Evolutionary conservation across 768 basidiomycete species (phyloP).

Genomic region (Exidia glandulosa): DNA sequence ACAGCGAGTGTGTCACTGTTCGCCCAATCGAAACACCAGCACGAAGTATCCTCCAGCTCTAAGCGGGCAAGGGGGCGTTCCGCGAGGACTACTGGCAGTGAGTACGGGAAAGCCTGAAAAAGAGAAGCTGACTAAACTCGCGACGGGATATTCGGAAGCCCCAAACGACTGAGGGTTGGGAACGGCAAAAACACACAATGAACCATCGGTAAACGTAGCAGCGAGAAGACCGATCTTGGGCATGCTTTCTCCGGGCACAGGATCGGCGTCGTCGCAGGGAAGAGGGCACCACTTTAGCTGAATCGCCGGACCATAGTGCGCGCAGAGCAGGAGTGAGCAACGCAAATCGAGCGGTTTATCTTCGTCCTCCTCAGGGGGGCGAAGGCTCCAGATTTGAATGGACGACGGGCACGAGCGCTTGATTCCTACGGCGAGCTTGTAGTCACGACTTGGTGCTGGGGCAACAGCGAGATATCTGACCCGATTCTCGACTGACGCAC

Average conservation of each 20-base stretch:
- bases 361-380: conserved; percentile 9
- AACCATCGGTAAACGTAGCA: conserved; percentile 81
- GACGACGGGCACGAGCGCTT: conserved; percentile 52
- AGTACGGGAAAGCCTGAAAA: background rate
- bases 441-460: conserved; percentile 52
- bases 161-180: conserved; percentile 60
- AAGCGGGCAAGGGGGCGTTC: conserved; percentile 56
- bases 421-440: conserved; percentile 56
- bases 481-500: conserved; percentile 28
- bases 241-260: conserved; percentile 8
- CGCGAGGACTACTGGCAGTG: conserved; percentile 14
- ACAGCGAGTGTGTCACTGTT: conserved; percentile 74
- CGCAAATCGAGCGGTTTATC: conserved; percentile 38
- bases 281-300: conserved; percentile 91
- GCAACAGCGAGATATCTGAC: conserved; percentile 70
- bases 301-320: conserved; percentile 69
- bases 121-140: background rate
- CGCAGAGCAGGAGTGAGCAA: conserved; percentile 79
- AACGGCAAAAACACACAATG: conserved; percentile 63
- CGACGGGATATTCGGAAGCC: background rate
- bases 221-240: conserved; percentile 74
- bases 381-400: conserved; percentile 79
- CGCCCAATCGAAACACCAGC: conserved; percentile 81
- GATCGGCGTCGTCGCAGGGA: conserved; percentile 52
- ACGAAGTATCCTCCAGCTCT: conserved; percentile 63